These are phyloP conservation scores for Begonia masoniana DNA, from an alignment of 306 rosid species.

Conservation along the genomic window DNA sequence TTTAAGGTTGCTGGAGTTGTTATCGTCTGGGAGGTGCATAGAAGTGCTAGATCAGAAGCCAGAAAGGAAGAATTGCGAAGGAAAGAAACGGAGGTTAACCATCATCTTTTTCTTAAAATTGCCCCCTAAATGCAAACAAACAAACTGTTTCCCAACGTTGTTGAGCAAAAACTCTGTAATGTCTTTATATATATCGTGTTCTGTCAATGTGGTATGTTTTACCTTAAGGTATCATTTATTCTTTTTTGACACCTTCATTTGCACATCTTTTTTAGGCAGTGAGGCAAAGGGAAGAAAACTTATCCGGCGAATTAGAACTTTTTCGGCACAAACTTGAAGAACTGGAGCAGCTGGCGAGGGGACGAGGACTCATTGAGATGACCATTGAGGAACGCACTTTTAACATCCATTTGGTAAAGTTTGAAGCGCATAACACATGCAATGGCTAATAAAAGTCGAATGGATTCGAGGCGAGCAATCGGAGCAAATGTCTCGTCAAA, in stretches of 20 bases:
- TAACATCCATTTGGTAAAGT: too few species aligned
- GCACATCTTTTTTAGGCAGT: constrained; percentile 32
- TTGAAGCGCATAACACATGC: too few species aligned
- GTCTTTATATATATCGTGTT: too few species aligned
- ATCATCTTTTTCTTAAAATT: constrained; percentile 1
- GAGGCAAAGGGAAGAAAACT: constrained; percentile 44
- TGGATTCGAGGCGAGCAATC: too few species aligned
- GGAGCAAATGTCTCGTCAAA: too few species aligned
- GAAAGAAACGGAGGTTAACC: constrained; percentile 67
- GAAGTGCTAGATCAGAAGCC: constrained; percentile 87
- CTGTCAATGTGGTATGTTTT: too few species aligned
- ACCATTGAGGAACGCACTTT: too few species aligned
- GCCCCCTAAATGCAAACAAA: too few species aligned
- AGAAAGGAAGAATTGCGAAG: constrained; percentile 77
- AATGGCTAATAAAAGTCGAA: too few species aligned
- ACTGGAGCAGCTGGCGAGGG: constrained; percentile 59
- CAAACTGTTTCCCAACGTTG: too few species aligned
- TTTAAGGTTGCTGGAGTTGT: constrained; percentile 63
- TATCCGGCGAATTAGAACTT: constrained; percentile 47
- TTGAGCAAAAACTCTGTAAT: too few species aligned
- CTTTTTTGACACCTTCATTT: neutral
- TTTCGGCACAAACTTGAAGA: constrained; percentile 50
- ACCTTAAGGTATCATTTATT: too few species aligned
- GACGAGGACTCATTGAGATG: constrained; percentile 68
- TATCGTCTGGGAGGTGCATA: constrained; percentile 76